Base-by-base conservation (phyloP, 805 yeast genomes). In the Ogataea ganodermae region DNA sequence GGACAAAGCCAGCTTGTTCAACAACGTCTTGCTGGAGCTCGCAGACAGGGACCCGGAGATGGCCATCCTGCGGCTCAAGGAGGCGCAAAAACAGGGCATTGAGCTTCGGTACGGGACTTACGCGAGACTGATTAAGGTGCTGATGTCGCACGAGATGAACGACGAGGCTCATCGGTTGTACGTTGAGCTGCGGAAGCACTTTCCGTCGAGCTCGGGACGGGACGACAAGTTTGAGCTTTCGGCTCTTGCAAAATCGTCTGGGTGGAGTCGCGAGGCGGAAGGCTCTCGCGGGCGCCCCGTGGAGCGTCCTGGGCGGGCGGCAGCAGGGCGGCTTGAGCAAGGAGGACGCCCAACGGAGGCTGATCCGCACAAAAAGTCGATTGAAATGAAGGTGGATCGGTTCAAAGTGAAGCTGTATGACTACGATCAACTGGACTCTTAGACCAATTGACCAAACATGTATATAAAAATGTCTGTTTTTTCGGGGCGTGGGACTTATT, bases 331-430 rank as follows among this genome's bases (percentile, higher is more conserved):
- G n/a, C n/a, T n/a, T n/a, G 18, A 42, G 24, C 23, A 3, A 5
- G 16, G 27, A 17, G 14, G 40, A 23, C n/a, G 14, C 16, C 16
- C 9, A 27, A n/a, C 12, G 31, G 36, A 33, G 6, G 28, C 16
- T 7, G 46, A 24, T 10, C 14, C 21, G 14, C 24, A 41, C 26
- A 37, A 24, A n/a, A 42, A 42, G 44, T 13, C 47, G 2, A 43
- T 47, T 31, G 22, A 35, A 21, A 42, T 47, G 46, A 47, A 47
- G 41, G 46, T 47, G 40, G 44, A 43, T 28, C 36, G 40, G 32
- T 42, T 42, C 31, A 28, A 43, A 12, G 44, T 47, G 35, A 47
- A 42, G 44, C 26, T 47, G 22, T 47, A 42, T 20, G 50, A 47
- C 21, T 47, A 47, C 32, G 46, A 47, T 12, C 43, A 47, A 23